Percentiles rank a stretch among this genome's conserved stretches.
Conservation (phyloP, 768 basidiomycete genomes). For the Pholiota molesta region DNA sequence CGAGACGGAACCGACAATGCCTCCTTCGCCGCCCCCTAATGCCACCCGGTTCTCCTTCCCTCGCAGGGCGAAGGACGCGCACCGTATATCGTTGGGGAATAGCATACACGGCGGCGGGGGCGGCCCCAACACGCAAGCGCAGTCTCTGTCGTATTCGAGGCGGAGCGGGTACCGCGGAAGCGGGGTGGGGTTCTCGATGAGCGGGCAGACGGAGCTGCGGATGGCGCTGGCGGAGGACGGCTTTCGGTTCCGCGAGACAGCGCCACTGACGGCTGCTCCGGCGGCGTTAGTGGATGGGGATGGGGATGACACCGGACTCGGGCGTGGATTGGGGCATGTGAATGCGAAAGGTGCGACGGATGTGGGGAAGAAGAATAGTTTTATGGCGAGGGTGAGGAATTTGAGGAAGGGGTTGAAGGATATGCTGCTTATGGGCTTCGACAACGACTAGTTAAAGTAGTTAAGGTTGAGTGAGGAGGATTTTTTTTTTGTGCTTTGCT, state of each 20-base stretch:
- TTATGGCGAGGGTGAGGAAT: conserved; percentile 31
- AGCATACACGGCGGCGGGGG: background rate
- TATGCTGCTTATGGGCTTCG: conserved; percentile 21
- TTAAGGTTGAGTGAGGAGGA: background rate
- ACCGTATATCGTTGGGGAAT: background rate
- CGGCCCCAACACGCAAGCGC: background rate
- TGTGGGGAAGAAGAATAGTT: conserved; percentile 15
- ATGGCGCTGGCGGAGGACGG: conserved; percentile 46
- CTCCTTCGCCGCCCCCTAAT: background rate
- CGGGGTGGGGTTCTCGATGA: conserved; percentile 53
- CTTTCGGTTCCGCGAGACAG: conserved; percentile 18
- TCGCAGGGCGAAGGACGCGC: background rate
- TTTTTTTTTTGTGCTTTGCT: background rate
- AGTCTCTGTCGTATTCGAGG: conserved; percentile 1
- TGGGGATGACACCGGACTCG: background rate
- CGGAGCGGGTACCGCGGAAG: conserved; percentile 15
- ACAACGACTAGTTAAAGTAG: conserved; percentile 3
- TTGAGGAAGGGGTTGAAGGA: conserved; percentile 38
- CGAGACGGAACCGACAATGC: background rate
- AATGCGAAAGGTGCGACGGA: background rate
- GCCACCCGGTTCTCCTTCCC: conserved; percentile 6
- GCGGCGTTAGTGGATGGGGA: background rate
- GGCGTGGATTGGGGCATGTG: too few relatives aligned
- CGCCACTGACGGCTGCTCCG: background rate
- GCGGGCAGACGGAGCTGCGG: conserved; percentile 60